Base-by-base conservation (phyloP, 768 basidiomycete species). In the Phlegmacium glaucopus region DNA sequence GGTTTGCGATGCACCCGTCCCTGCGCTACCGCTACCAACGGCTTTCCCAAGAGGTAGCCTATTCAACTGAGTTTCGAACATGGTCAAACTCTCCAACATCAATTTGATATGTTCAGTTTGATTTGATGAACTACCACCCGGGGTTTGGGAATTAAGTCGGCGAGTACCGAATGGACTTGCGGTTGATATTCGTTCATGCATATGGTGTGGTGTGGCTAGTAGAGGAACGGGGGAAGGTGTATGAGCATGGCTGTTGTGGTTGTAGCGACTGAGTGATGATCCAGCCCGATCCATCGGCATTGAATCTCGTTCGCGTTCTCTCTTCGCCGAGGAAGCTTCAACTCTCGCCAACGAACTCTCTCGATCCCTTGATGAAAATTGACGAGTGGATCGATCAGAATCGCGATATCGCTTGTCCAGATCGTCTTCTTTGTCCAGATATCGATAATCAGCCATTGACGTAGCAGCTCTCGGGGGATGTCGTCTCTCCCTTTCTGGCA, bases 61-160 rank as follows among this genome's bases (percentile, higher is more conserved):
- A 16, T 73, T 64, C 1, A 90, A 65, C 18, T 85, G 77, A 2
- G 74, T 67, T 60, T 90, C 87, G 53, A 92, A 89, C 72, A 85
- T 79, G 4, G 68, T 61, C 11, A 91, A 65, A 13, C 82, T 77
- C 35, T 91, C 87, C 16, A 81, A 55, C 77, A 91, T 81, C 38
- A 92, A 65, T n/a, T 76, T 70, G 1, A 79, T 71, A 55, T 90
- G 90, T 53, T 90, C 87, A 4, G 71, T 61, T 30, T 61, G 66
- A 9, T 50, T 30, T 60, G 61, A 40, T 30, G 51, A 22, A 13
- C 60, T 44, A 44, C 53, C 44, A 48, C 53, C 34, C 9, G 61
- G 44, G 12, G 63, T 54, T 10, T 44, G 45, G 13, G 61, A 53
- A 15, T 52, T 58, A 41, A 56, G 56, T 25, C 63, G 48, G 16